Percentiles rank a stretch among this genome's conserved stretches.
Evolutionary conservation across 345 rosid species (phyloP).

Genomic region (Rhodamnia rubescens): DNA sequence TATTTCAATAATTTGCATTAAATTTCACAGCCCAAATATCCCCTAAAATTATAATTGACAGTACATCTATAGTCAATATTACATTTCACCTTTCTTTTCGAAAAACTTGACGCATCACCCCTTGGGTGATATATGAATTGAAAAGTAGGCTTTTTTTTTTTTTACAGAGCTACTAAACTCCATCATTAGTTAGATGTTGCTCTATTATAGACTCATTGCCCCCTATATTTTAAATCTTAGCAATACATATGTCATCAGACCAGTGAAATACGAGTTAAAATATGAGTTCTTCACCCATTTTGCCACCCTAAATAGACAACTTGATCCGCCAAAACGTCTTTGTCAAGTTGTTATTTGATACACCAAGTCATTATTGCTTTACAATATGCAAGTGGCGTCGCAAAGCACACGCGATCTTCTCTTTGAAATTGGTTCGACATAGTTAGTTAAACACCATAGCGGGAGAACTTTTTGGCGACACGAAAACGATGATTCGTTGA

Average conservation of each 20-base stretch:
- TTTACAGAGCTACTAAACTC: not conserved
- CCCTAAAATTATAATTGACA: too few relatives aligned
- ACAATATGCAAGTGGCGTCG: not conserved
- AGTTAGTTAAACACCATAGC: not conserved
- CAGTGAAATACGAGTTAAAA: not conserved
- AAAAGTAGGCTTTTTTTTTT: not conserved
- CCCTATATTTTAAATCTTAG: not conserved
- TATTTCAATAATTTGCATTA: too few relatives aligned
- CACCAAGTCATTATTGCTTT: not conserved
- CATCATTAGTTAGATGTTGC: not conserved
- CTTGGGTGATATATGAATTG: not conserved
- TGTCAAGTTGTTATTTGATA: not conserved
- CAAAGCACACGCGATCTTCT: not conserved
- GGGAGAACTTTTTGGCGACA: not conserved
- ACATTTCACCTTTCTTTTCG: too few relatives aligned
- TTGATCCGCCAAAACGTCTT: not conserved
- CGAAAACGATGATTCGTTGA: not conserved
- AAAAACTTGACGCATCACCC: too few relatives aligned
- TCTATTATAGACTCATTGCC: not conserved
- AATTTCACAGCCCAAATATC: too few relatives aligned
- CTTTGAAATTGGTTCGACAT: not conserved
- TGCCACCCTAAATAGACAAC: not conserved
- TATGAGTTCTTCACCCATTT: not conserved
- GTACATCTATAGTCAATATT: too few relatives aligned
- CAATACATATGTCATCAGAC: not conserved